A percentile compares a stretch with the other conserved stretches of the same genome.
These are phyloP conservation scores for Cyberlindnera meyerae DNA, from an alignment of 805 yeast species.

Conservation along the genomic window DNA sequence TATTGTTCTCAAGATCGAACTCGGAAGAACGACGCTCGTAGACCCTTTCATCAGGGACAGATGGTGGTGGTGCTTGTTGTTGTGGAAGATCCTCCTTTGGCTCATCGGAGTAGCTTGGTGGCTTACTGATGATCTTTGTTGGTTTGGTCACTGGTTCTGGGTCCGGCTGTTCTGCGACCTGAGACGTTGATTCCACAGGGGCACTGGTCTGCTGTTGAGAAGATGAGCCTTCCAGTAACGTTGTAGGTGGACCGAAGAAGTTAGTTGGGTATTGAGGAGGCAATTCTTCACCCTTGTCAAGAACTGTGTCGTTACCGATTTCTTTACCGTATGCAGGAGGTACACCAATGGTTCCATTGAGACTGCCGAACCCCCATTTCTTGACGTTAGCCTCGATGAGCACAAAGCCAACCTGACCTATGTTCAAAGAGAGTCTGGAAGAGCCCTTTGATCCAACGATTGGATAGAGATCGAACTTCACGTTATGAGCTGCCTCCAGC, in stretches of 20 bases:
- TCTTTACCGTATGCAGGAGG: constrained; percentile 42
- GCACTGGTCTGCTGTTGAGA: neutral
- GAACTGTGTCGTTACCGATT: constrained; percentile 42
- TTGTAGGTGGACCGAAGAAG: constrained; percentile 52
- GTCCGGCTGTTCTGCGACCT: too few relatives aligned
- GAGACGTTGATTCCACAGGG: constrained; percentile 2
- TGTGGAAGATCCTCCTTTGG: constrained; percentile 15
- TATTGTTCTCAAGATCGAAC: constrained; percentile 29
- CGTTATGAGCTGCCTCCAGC: constrained; percentile 75
- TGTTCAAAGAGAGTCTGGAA: constrained; percentile 78
- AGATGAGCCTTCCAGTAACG: constrained; percentile 1
- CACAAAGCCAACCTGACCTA: constrained; percentile 81
- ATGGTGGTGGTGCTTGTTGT: neutral
- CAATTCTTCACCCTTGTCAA: constrained; percentile 67
- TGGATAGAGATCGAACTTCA: constrained; percentile 74
- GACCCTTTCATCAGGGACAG: constrained; percentile 13
- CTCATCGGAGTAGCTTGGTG: constrained; percentile 26
- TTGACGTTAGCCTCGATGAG: constrained; percentile 81
- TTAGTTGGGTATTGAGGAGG: constrained; percentile 69
- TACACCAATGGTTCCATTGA: constrained; percentile 38
- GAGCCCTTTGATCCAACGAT: constrained; percentile 80
- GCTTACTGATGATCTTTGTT: constrained; percentile 13
- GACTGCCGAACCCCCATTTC: constrained; percentile 68
- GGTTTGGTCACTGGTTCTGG: constrained; percentile 5
- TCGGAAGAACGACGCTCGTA: constrained; percentile 32